A percentile compares a stretch with the other conserved stretches of the same genome.
phyloP scores from a whole-genome alignment of 2,329 filamentous ascomycete genomes.

The Verticillium dahliae region DNA sequence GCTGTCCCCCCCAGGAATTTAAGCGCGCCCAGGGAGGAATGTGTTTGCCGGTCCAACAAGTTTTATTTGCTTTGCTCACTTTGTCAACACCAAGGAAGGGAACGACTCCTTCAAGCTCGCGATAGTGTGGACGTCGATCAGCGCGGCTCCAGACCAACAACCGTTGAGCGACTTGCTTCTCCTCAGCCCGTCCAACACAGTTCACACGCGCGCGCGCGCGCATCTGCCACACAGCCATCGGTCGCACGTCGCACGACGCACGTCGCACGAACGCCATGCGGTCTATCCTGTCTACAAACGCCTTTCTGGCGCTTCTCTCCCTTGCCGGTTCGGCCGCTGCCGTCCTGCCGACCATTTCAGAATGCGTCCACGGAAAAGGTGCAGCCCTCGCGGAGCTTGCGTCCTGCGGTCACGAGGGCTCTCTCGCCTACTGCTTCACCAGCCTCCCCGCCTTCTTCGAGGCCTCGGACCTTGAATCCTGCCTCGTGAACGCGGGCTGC shows the following conservation, averaged over 20 bases:
- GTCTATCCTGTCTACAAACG: not conserved
- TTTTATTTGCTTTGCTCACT: too few species aligned
- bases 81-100: not conserved
- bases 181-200: not conserved
- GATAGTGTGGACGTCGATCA: not conserved
- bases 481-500: slow-evolving; percentile 29
- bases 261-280: not conserved
- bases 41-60: too few species aligned
- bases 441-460: slow-evolving; percentile 21
- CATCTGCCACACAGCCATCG: not conserved
- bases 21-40: too few species aligned
- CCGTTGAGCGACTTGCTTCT: not conserved
- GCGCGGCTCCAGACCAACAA: not conserved
- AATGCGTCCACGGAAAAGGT: slow-evolving; percentile 33
- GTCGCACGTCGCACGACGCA: too few species aligned
- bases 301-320: slow-evolving; percentile 5
- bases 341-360: slow-evolving; percentile 18
- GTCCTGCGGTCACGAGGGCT: slow-evolving; percentile 35
- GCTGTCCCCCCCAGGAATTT: not conserved
- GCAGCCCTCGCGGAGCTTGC: slow-evolving; percentile 30
- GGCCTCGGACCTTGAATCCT: slow-evolving; percentile 27
- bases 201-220: not conserved
- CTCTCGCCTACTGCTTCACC: slow-evolving; percentile 35
- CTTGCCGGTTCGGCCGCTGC: slow-evolving; percentile 22
- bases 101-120: not conserved